Evolutionary conservation across 768 basidiomycete genomes (phyloP), one percentile per base, ranked within the genome.

Genomic region (Tylopilus vinaceipallidus): DNA sequence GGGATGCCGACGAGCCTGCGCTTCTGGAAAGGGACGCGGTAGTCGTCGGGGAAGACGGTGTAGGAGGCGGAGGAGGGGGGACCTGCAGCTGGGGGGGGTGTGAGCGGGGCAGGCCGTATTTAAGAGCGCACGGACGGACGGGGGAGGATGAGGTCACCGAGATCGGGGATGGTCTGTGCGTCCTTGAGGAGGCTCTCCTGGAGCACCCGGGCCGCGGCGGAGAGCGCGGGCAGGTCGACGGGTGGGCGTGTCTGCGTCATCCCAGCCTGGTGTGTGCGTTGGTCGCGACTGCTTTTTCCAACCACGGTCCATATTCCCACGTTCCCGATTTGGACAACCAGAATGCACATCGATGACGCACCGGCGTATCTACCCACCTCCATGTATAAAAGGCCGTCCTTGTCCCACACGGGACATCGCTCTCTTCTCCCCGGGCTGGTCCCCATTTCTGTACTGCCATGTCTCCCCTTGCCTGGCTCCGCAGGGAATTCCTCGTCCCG

Each of bases 21-120:
- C 65, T 89, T 90, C 69, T 89, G 88, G 62, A 86, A 91, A 1
- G 88, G 88, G 5, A 88, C 83, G 55, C 86, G 80, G 53, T 78
- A 80, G 63, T 91, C 88, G 52, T 90, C 86, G 3, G 86, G 81
- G 64, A 82, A 88, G 47, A 88, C 72, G 55, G 80, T 89, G 65
- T 91, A 91, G 9, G 82, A 78, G n/a, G 81, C 78, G n/a, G 88
- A 88, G 22, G 83, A 84, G 47, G 81, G 79, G 24, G 81, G 79
- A 39, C 74, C 76, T 44, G 81, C 80, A 33, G 83, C 84, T 87
- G 52, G 42, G 30, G 13, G 42, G 45, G 29, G 41, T n/a, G 50
- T 61, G 45, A 62, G 58, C 45, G 32, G 27, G 22, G 36, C 7
- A 0, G 16, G 5, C 17, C 34, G 4, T 1, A 7, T 20, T 17